Conservation (phyloP, 2,329 filamentous ascomycete species). For the Scorias spongiosa region DNA sequence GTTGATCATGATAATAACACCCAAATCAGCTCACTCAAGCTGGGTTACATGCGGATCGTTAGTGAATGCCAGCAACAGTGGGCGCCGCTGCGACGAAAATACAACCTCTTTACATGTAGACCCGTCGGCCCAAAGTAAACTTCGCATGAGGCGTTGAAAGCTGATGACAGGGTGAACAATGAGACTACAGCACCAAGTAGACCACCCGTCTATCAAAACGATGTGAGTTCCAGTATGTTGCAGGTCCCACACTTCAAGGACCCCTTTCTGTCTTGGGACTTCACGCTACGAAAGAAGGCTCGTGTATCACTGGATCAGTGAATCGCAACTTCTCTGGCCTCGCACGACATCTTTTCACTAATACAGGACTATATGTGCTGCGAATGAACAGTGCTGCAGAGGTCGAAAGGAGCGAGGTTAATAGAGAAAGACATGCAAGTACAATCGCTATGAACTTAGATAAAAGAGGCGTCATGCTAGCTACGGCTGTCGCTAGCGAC, state of each 20-base stretch:
- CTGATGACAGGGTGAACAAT: too few relatives aligned
- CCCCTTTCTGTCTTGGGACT: constrained; percentile 50
- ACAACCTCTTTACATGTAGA: constrained; percentile 48
- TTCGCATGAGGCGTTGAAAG: too few relatives aligned
- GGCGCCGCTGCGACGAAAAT: constrained; percentile 47
- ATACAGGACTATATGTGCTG: constrained; percentile 49
- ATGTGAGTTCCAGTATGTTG: constrained; percentile 31
- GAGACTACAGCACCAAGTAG: too few relatives aligned
- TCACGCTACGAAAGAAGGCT: constrained; percentile 38
- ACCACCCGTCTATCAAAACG: too few relatives aligned
- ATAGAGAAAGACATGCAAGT: constrained; percentile 15
- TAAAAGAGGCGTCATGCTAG: constrained; percentile 50
- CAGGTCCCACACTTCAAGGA: constrained; percentile 51
- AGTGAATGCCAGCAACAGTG: constrained; percentile 50
- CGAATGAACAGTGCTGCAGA: constrained; percentile 44
- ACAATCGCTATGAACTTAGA: constrained; percentile 45
- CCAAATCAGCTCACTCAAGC: constrained; percentile 37
- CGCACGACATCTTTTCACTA: constrained; percentile 49
- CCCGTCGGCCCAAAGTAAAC: too few relatives aligned
- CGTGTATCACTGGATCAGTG: constrained; percentile 41
- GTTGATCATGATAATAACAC: constrained; percentile 28
- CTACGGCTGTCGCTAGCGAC: constrained; percentile 49
- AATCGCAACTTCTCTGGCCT: constrained; percentile 50
- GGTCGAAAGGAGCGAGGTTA: constrained; percentile 12
- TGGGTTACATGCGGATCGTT: constrained; percentile 46